Evolutionary conservation across 352 stramenopile genomes (phyloP).

Genomic region (Phytophthora sansomeana): DNA sequence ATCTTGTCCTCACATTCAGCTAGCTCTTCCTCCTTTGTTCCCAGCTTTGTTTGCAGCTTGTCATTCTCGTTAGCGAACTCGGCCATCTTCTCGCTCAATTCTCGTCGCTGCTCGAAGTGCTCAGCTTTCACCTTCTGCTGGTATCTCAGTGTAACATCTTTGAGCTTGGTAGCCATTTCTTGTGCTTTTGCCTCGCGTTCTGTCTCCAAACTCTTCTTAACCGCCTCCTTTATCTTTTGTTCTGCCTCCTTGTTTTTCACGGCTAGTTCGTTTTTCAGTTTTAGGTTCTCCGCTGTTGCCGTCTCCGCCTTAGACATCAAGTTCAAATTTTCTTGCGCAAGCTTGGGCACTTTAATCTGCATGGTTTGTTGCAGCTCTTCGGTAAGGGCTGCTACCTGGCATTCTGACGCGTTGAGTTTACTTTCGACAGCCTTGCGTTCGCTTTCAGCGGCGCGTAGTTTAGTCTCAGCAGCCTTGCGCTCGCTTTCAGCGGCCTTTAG

Average conservation of each 20-base stretch:
- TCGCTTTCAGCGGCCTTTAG: slow-evolving; percentile 18
- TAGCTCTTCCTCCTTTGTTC: slow-evolving; percentile 31
- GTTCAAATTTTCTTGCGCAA: slow-evolving; percentile 37
- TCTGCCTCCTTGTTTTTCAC: slow-evolving; percentile 29
- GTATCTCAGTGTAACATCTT: slow-evolving; percentile 40
- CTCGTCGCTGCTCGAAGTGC: slow-evolving; percentile 40
- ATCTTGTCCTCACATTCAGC: slow-evolving; percentile 34
- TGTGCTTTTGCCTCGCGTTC: slow-evolving; percentile 17
- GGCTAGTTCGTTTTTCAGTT: slow-evolving; percentile 29
- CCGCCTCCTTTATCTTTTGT: slow-evolving; percentile 27
- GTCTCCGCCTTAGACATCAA: slow-evolving; percentile 36
- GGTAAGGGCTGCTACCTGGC: slow-evolving; percentile 7
- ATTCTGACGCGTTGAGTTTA: slow-evolving; percentile 14
- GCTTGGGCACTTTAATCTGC: slow-evolving; percentile 22
- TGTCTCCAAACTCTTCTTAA: slow-evolving; percentile 27
- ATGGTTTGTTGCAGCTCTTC: slow-evolving; percentile 23
- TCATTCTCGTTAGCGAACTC: slow-evolving; percentile 37
- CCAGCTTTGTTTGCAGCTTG: slow-evolving; percentile 26
- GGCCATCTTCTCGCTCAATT: slow-evolving; percentile 49
- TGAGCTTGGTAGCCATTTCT: slow-evolving; percentile 34
- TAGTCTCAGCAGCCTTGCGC: slow-evolving; percentile 6
- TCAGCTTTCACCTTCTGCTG: slow-evolving; percentile 47
- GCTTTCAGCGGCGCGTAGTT: background rate
- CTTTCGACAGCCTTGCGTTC: background rate
- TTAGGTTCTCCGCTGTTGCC: slow-evolving; percentile 27